These are phyloP conservation scores for Benincasa hispida DNA, from an alignment of 306 rosid species.

Conservation along the genomic window DNA sequence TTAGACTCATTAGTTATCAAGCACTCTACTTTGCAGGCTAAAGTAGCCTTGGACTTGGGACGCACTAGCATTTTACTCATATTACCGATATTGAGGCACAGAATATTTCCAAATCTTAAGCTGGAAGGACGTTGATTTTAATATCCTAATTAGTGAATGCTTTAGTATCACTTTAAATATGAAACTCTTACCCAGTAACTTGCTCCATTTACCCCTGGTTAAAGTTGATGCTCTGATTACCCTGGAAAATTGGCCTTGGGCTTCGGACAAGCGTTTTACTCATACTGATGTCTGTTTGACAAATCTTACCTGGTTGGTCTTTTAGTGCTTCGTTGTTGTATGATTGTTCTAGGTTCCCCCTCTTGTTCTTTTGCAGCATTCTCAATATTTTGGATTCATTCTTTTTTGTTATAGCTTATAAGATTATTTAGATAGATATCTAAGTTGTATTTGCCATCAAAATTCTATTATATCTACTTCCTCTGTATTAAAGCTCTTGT, in stretches of 20 bases:
- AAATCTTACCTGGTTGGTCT: background rate
- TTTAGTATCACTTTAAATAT: background rate
- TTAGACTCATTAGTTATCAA: background rate
- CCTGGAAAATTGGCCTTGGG: background rate
- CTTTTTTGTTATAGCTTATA: background rate
- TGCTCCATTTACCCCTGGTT: background rate
- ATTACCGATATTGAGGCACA: background rate
- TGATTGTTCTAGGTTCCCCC: background rate
- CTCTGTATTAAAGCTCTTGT: background rate
- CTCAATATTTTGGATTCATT: background rate
- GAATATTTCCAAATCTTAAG: background rate
- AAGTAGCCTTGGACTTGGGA: background rate
- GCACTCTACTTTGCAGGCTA: background rate
- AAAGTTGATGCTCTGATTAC: background rate
- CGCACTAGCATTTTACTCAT: background rate
- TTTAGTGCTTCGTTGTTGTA: background rate
- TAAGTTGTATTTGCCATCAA: background rate
- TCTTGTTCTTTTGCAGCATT: background rate
- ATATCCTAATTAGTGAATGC: background rate
- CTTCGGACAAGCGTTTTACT: background rate
- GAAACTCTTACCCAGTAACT: background rate
- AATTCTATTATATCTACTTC: background rate
- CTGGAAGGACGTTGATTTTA: background rate
- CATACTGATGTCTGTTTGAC: background rate
- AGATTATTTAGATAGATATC: background rate